Base-by-base conservation (phyloP, 75 land plant genomes). In the Ceratopteris richardii region DNA sequence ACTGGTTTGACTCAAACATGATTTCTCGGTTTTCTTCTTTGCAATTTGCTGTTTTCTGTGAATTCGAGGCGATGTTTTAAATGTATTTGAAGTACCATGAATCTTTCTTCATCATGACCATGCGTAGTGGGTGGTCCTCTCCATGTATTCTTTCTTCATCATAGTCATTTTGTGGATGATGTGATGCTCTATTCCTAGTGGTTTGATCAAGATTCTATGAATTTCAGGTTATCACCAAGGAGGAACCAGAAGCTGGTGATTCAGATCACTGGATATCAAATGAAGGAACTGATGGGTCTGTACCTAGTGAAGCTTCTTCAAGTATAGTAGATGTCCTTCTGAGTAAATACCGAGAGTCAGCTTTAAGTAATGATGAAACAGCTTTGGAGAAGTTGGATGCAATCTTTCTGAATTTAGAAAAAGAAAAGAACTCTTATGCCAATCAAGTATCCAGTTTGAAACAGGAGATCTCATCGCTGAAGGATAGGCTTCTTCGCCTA, bases 401-500 rank as follows among this genome's bases (percentile, higher is more conserved):
- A 20, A 44, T 60, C 18, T 36, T 94, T 28, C 46, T 51, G 23
- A 54, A 31, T 0, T 25, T 81, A 25, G 82, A 80, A 27, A 74
- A 64, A 27, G 83, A 80, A 52, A 84, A 74, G 56, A 67, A 71
- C 62, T 66, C 75, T 14, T 60, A 82, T 36, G 46, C 46, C 5
- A 31, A 69, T 22, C 79, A 72, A 60, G 59, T 82, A 18, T 53
- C 73, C 57, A 47, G 59, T 43, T 60, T 85, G 57, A 72, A 73
- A n/a, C 63, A 76, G 23, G 99, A 90, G 39, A 54, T 84, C 30
- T 54, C 76, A 16, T 53, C 74, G 36, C 64, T 69, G 20, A 95
- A 82, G 74, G 92, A 87, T 24, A 75, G 73, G 36, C 76, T 61
- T 62, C 80, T 90, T 10, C 87, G 92, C 13, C 67, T 95, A 20